These are phyloP conservation scores for Lentinula novae-zelandiae DNA, from an alignment of 1,284 basidiomycete genomes.

Conservation along the genomic window DNA sequence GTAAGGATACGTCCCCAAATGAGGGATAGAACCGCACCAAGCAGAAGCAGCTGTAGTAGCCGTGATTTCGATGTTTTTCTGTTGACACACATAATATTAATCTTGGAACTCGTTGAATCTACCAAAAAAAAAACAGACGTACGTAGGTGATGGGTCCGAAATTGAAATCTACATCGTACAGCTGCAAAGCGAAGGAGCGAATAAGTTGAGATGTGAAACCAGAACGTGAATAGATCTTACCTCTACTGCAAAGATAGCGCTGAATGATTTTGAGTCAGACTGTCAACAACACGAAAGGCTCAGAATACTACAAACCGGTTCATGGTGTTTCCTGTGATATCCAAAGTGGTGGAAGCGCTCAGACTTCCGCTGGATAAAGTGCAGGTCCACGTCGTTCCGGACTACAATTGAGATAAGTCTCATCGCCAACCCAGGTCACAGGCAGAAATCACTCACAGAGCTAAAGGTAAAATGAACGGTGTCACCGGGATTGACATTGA, in stretches of 20 bases:
- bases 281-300: conserved; percentile 1
- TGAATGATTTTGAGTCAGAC: not conserved
- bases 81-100: not conserved
- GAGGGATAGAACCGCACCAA: conserved; percentile 21
- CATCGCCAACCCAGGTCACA: not conserved
- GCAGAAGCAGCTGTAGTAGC: conserved; percentile 24
- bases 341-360: conserved; percentile 23
- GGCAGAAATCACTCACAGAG: conserved; percentile 13
- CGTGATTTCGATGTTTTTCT: conserved; percentile 26
- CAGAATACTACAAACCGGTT: conserved; percentile 21
- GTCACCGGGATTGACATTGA: conserved; percentile 28
- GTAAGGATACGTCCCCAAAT: conserved; percentile 25
- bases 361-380: conserved; percentile 25
- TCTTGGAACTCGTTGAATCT: not conserved
- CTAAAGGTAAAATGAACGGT: conserved; percentile 27
- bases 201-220: not conserved
- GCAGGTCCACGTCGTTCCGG: conserved; percentile 24
- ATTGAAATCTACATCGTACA: conserved; percentile 24
- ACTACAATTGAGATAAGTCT: conserved; percentile 11
- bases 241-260: conserved; percentile 23
- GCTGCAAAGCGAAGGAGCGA: conserved; percentile 9
- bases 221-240: conserved; percentile 8
- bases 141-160: conserved; percentile 26
- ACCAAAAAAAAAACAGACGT: conserved; percentile 2
- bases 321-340: conserved; percentile 26